Evolutionary conservation across 1,139 yeast species (phyloP).

Genomic region (Petasospora fabianii): DNA sequence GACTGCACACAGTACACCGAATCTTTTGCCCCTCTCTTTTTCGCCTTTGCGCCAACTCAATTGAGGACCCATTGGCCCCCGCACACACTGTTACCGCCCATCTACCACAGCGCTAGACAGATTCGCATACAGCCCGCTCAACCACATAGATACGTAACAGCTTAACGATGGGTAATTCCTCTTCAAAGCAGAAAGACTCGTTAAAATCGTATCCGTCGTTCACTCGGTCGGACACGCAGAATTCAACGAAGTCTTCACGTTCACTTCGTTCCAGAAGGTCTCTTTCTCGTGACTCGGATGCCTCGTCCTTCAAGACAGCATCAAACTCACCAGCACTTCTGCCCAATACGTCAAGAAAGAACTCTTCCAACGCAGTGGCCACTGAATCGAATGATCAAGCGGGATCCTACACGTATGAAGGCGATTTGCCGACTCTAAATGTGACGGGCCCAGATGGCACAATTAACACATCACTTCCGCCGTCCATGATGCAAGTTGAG

Average conservation of each 20-base stretch:
- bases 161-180: slow-evolving; percentile 25
- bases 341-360: slow-evolving; percentile 38
- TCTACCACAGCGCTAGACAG: no score
- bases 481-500: slow-evolving; percentile 63
- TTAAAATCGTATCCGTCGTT: slow-evolving; percentile 40
- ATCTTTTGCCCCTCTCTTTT: no score
- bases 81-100: neutral
- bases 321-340: slow-evolving; percentile 28
- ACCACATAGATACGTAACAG: neutral
- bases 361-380: slow-evolving; percentile 30
- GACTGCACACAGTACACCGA: no score
- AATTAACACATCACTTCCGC: slow-evolving; percentile 42
- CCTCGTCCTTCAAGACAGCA: slow-evolving; percentile 30
- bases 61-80: no score
- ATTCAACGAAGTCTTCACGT: slow-evolving; percentile 47
- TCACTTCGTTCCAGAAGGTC: slow-evolving; percentile 41
- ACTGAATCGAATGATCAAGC: slow-evolving; percentile 11
- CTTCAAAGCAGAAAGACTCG: slow-evolving; percentile 28
- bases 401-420: slow-evolving; percentile 3
- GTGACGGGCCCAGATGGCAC: slow-evolving; percentile 20
- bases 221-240: slow-evolving; percentile 51
- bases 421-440: slow-evolving; percentile 19
- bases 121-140: neutral
- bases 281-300: slow-evolving; percentile 33
- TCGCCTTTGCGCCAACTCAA: no score